Base-by-base conservation (phyloP, 345 rosid species). In the Lepidium didymum region DNA sequence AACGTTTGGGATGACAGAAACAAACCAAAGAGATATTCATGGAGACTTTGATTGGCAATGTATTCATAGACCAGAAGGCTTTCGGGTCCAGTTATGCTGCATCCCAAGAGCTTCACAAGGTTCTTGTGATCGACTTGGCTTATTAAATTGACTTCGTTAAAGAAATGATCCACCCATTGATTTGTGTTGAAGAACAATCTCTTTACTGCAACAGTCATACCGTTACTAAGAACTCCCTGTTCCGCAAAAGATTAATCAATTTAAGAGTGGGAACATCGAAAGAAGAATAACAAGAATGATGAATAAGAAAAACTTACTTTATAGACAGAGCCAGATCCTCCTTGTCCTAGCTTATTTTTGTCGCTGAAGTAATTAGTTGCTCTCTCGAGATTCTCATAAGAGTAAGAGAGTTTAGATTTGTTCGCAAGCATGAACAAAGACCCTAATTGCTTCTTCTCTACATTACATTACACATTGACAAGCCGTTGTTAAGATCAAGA, bases 81-180 rank as follows among this genome's bases (percentile, higher is more conserved):
- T 79, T 88, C 95, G 0, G 96, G 98, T 18, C 97, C 92, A 0
- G 87, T 85, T 62, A 90, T 78, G 87, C 95, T 90, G 80, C 92
- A 90, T 10, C 97, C 98, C 57, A 93, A 56, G 62, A 93, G 75
- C 75, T 79, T 81, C 8, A 90, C 96, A 46, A 90, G 92, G 65
- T 93, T 90, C 66, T 83, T 88, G 84, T 93, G 97, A 33, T 85
- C 47, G 27, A 90, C 87, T 59, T 73, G 82, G 62, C 94, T 88
- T 61, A 90, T 88, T 75, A 90, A 52, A 55, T 83, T 93, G 33
- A 93, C 97, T 81, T 90, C 98, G 72, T 90, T 93, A 47, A 90
- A 93, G 83, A 93, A 93, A 73, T 90, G 90, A 59, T 93, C 98
- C 4, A 88, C 98, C 97, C 98, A 93, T 72, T 90, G 98, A 19